Percentiles rank a stretch among this genome's conserved stretches.
Evolutionary conservation across 768 basidiomycete species (phyloP).

Genomic region (Trametes elegans): DNA sequence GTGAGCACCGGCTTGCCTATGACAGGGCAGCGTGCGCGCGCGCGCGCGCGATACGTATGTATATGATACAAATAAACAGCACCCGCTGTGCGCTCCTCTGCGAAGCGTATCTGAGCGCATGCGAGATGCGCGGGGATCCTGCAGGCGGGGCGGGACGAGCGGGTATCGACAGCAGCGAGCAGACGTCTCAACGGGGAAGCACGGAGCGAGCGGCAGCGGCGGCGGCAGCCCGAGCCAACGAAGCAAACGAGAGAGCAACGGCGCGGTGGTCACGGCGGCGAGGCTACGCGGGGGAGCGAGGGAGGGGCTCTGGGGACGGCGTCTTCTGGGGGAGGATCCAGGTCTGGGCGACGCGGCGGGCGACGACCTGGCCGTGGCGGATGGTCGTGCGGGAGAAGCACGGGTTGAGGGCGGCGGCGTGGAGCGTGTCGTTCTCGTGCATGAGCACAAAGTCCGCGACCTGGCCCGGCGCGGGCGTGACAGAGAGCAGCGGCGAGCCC

Average conservation of each 20-base stretch:
- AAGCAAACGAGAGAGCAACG: no score
- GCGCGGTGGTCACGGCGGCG: no score
- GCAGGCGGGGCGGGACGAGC: neutral
- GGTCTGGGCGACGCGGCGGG: conserved; percentile 33
- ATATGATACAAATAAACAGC: conserved; percentile 17
- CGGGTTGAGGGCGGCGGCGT: conserved; percentile 50
- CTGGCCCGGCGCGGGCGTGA: conserved; percentile 32
- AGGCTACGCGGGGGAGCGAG: neutral
- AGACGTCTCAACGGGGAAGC: no score
- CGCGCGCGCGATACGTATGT: neutral
- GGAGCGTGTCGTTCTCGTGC: conserved; percentile 44
- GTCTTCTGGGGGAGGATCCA: conserved; percentile 33
- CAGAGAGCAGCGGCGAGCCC: conserved; percentile 34
- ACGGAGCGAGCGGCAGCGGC: no score
- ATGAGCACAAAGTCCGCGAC: conserved; percentile 60
- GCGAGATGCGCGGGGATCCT: no score
- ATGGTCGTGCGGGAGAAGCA: conserved; percentile 51
- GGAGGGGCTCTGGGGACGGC: conserved; percentile 8
- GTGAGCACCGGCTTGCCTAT: neutral
- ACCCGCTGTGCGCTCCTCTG: no score
- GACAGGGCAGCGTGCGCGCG: neutral
- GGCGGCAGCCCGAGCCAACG: no score
- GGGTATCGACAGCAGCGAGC: neutral
- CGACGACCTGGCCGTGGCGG: conserved; percentile 43
- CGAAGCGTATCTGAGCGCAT: no score